Percentiles rank a stretch among this genome's conserved stretches.
Conservation (phyloP, 2,329 filamentous ascomycete genomes). For the Apiospora saccharicola region DNA sequence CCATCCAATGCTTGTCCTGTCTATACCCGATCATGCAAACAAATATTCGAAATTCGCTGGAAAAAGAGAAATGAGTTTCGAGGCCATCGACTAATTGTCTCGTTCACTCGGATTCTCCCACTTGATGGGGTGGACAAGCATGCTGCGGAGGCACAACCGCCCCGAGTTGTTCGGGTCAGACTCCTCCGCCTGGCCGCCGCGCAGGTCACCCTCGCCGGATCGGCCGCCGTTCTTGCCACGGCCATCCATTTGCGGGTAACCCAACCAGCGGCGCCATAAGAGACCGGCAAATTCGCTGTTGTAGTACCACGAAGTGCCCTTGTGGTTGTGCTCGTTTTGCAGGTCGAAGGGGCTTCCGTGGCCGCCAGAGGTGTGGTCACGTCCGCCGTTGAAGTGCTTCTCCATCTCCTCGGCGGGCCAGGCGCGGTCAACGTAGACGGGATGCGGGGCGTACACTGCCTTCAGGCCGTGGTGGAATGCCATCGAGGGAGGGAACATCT, state of each 20-base stretch:
- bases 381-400: constrained; percentile 79
- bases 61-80: constrained; percentile 25
- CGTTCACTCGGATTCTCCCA: constrained; percentile 60
- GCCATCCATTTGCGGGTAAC: constrained; percentile 61
- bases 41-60: constrained; percentile 5
- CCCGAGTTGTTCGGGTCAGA: constrained; percentile 56
- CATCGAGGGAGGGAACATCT: constrained; percentile 78
- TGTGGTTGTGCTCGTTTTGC: constrained; percentile 82
- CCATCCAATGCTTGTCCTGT: constrained; percentile 12
- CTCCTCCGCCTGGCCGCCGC: constrained; percentile 62
- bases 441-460: constrained; percentile 81
- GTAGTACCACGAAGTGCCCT: constrained; percentile 85
- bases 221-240: constrained; percentile 57
- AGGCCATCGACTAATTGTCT: constrained; percentile 32
- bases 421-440: constrained; percentile 78
- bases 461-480: constrained; percentile 81
- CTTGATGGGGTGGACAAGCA: constrained; percentile 86
- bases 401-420: constrained; percentile 77
- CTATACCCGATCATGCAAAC: constrained; percentile 18
- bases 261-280: constrained; percentile 83
- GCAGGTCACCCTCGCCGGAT: constrained; percentile 54
- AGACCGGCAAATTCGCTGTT: constrained; percentile 78
- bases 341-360: constrained; percentile 71
- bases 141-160: constrained; percentile 79
- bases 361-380: constrained; percentile 71